Conservation (phyloP, 176 grass and related monocot species). For the Phoenix dactylifera region DNA sequence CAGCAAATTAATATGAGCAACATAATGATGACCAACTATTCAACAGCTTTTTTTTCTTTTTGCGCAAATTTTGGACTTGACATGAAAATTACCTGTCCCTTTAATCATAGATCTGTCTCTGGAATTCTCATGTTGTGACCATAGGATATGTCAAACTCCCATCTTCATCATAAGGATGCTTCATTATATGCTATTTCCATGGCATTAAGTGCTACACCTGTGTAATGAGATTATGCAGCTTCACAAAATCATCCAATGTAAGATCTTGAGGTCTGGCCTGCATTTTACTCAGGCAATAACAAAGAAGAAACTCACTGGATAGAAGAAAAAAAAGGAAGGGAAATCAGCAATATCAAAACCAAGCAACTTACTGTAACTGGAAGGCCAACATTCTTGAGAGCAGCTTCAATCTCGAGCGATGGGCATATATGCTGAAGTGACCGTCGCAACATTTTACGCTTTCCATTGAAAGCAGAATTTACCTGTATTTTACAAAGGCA, state of each 20-base stretch:
- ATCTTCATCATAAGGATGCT: too few species aligned
- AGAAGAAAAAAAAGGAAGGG: background rate
- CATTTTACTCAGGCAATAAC: slow-evolving; percentile 12
- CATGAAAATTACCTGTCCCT: too few species aligned
- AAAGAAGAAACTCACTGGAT: background rate
- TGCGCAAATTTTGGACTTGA: too few species aligned
- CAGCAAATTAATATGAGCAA: too few species aligned
- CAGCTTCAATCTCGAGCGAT: slow-evolving; percentile 54
- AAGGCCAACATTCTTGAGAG: slow-evolving; percentile 56
- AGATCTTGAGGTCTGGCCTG: slow-evolving; percentile 88
- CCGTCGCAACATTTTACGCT: slow-evolving; percentile 94
- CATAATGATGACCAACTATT: too few species aligned
- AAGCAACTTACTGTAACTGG: slow-evolving; percentile 51
- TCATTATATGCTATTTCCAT: too few species aligned
- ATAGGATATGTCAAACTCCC: too few species aligned
- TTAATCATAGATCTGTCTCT: too few species aligned
- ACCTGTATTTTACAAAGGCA: slow-evolving; percentile 35
- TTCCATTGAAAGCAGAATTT: slow-evolving; percentile 85
- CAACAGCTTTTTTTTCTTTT: too few species aligned
- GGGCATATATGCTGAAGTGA: slow-evolving; percentile 67
- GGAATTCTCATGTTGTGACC: too few species aligned
- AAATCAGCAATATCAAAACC: background rate
- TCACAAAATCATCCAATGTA: slow-evolving; percentile 77
- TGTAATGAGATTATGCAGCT: slow-evolving; percentile 55
- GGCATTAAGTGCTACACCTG: slow-evolving; percentile 24